Percentiles rank a stretch among this genome's conserved stretches.
Conservation (phyloP, 805 yeast species). For the Suhomyces tanzawaensis region DNA sequence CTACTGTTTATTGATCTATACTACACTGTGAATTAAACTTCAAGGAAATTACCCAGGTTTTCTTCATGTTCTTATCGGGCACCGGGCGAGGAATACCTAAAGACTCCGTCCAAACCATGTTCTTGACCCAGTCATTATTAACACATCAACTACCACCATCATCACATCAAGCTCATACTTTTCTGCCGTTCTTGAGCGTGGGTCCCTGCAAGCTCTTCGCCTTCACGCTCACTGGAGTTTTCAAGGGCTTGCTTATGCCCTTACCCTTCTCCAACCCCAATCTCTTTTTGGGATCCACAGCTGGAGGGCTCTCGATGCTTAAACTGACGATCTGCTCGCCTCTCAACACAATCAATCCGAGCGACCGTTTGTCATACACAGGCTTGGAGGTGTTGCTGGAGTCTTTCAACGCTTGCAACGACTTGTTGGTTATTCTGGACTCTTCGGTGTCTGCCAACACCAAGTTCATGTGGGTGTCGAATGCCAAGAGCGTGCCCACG, state of each 20-base stretch:
- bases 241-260: conserved; percentile 32
- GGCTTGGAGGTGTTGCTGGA: conserved; percentile 19
- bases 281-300: conserved; percentile 40
- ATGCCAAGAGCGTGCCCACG: conserved; percentile 79
- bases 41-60: no score
- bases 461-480: conserved; percentile 85
- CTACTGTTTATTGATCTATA: no score
- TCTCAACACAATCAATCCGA: conserved; percentile 80
- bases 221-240: conserved; percentile 30
- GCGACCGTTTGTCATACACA: conserved; percentile 65
- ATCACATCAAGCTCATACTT: no score
- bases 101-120: no score
- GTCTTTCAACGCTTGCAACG: conserved; percentile 37
- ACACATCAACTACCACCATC: no score
- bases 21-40: no score
- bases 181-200: conserved; percentile 8
- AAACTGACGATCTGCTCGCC: conserved; percentile 84
- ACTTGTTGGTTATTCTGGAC: conserved; percentile 66
- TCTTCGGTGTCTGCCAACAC: conserved; percentile 86
- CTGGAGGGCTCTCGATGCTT: conserved; percentile 62
- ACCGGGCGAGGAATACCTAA: no score
- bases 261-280: conserved; percentile 22
- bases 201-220: conserved; percentile 25
- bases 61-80: no score
- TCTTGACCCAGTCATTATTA: no score